Conservation (phyloP, 352 stramenopile species). For the Pythium periplocum region DNA sequence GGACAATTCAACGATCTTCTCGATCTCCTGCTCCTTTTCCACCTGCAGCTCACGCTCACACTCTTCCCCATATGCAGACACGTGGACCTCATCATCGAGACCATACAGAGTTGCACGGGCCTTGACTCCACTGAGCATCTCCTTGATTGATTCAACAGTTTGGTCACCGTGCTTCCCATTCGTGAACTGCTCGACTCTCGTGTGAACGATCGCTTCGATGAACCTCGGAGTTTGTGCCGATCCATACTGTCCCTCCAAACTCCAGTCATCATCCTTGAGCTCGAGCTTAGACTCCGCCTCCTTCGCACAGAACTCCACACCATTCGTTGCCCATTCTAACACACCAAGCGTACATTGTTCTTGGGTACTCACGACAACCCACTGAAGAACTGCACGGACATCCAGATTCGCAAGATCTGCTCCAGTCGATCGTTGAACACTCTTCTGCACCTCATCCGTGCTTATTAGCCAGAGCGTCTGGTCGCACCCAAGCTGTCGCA, state of each 20-base stretch:
- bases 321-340: slow-evolving; percentile 78
- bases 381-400: slow-evolving; percentile 61
- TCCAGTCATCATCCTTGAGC: slow-evolving; percentile 31
- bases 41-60: slow-evolving; percentile 2
- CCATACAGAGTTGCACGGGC: background rate
- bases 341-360: slow-evolving; percentile 51
- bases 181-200: slow-evolving; percentile 8
- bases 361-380: slow-evolving; percentile 85
- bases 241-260: slow-evolving; percentile 34
- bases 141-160: background rate
- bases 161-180: background rate
- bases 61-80: background rate
- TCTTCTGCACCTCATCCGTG: slow-evolving; percentile 61
- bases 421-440: slow-evolving; percentile 23
- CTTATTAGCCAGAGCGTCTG: slow-evolving; percentile 72
- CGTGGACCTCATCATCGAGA: background rate
- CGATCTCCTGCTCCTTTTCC: slow-evolving; percentile 1
- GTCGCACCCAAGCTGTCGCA: slow-evolving; percentile 67
- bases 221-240: slow-evolving; percentile 16
- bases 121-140: background rate
- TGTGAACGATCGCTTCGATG: slow-evolving; percentile 31
- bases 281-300: slow-evolving; percentile 26
- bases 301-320: slow-evolving; percentile 47
- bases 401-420: slow-evolving; percentile 9
- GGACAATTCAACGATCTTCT: background rate